Evolutionary conservation across 306 rosid genomes (phyloP).

Genomic region (Cucumis sativus): Cucumber_9930_V3 NC_026658.2:729001-729500

Average conservation of each 20-base stretch:
- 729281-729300: background rate
- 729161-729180: no score
- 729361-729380: background rate
- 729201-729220: no score
- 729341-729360: background rate
- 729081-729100: no score
- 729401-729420: background rate
- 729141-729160: no score
- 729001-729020: no score
- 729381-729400: background rate
- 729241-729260: background rate
- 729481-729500: background rate
- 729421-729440: background rate
- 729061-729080: no score
- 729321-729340: background rate
- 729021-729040: no score
- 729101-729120: no score
- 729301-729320: background rate
- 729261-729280: background rate
- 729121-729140: no score
- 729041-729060: no score
- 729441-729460: background rate
- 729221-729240: no score
- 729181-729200: no score
- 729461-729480: background rate